Evolutionary conservation across 2,329 filamentous ascomycete genomes (phyloP), one percentile per base, ranked within the genome.

Genomic region (Fusarium falciforme): DNA sequence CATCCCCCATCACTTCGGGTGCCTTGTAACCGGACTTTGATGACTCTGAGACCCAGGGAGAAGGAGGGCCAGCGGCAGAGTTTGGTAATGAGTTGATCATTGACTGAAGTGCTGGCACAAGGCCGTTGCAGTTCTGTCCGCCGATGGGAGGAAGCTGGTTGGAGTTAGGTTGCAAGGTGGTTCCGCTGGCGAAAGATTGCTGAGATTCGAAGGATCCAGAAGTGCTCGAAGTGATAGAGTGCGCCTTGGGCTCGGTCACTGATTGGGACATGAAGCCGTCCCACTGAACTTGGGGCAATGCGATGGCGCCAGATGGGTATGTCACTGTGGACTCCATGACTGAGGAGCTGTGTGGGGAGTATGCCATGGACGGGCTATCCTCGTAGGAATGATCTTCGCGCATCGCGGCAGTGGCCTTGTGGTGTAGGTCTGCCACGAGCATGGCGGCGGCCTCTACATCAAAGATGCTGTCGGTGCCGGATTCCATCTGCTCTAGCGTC

Each of bases 401-500:
- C 84, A 91, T 94, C 78, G 91, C 91, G 36, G 88, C 87, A 49
- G 95, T 96, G 79, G 89, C 95, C 87, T 98, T 98, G 87, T 98
- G 95, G 85, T 98, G 96, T 82, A 98, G 93, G 85, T 98, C 95
- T 82, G 96, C 96, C 87, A 99, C 97, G 83, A 99, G 91, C 94
- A 98, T 98, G 77, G 96, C 96, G 77, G 96, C 96, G 79, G 96
- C 95, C 88, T 99, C 96, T 80, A 98, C 93, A 83, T 98, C 96
- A 81, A 98, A 95, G 85, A 96, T 93, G 82, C 92, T 93, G 83
- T 98, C 96, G 82, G 92, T 94, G 85, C 92, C 94, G 79, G 93
- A 93, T 84, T 98, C 95, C 80, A 98, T 95, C 84, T 98, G 95
- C 85, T 98, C 95, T 78, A 98, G 87, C 65, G 94, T 93, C 55